A percentile compares a stretch with the other conserved stretches of the same genome.
Evolutionary conservation across 352 stramenopile species (phyloP).

Genomic region (Pythium sp.): DNA sequence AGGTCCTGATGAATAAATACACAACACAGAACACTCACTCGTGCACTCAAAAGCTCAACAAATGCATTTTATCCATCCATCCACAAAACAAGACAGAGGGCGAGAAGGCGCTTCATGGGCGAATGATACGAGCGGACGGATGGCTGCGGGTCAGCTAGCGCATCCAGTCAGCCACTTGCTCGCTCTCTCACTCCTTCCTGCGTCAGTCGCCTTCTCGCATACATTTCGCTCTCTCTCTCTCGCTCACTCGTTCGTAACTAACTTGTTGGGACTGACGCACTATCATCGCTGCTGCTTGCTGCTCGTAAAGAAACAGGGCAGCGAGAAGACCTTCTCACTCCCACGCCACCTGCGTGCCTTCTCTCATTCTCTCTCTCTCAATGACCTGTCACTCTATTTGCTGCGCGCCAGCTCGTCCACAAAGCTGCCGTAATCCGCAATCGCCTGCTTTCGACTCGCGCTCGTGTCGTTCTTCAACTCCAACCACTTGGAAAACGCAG

Average conservation of each 20-base stretch:
- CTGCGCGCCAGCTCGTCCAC: constrained; percentile 64
- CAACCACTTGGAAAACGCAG: constrained; percentile 66
- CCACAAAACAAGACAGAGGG: constrained; percentile 4
- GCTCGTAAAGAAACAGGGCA: neutral
- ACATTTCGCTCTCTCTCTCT: neutral
- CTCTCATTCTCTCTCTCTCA: neutral
- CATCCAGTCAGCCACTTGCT: neutral
- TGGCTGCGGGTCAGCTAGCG: neutral
- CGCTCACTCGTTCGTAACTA: neutral
- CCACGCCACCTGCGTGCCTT: neutral
- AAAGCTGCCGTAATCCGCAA: constrained; percentile 67
- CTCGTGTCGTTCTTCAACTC: constrained; percentile 77
- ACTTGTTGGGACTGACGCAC: neutral
- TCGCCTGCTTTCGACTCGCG: constrained; percentile 62
- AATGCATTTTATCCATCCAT: constrained; percentile 11
- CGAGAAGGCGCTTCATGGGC: neutral
- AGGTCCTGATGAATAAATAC: neutral
- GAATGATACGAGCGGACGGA: neutral
- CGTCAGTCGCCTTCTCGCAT: neutral
- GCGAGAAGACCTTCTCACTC: neutral
- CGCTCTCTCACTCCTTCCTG: neutral
- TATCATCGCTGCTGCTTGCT: neutral
- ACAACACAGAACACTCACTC: neutral
- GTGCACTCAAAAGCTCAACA: constrained; percentile 5
- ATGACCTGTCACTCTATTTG: constrained; percentile 38